These are phyloP conservation scores for Penicillium lagena DNA, from an alignment of 495 filamentous ascomycete species.

Conservation along the genomic window DNA sequence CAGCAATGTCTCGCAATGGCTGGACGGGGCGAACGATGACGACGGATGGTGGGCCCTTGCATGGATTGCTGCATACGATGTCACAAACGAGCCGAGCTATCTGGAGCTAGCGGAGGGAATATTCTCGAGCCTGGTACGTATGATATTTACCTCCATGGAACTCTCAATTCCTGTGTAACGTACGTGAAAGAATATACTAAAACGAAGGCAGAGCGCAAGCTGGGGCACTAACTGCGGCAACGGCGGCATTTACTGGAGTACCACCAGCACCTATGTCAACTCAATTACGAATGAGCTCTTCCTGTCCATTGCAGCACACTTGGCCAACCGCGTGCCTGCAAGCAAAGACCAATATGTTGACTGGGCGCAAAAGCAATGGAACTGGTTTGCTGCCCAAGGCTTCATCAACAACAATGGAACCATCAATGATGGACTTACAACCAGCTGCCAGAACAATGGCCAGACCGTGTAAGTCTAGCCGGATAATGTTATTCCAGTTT, in stretches of 20 bases:
- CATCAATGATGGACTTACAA: conserved; percentile 66
- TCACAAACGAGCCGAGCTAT: conserved; percentile 47
- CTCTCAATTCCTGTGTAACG: background rate
- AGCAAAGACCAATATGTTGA: conserved; percentile 47
- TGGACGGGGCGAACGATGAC: conserved; percentile 65
- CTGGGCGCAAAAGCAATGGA: conserved; percentile 54
- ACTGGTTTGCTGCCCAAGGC: conserved; percentile 60
- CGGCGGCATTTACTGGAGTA: conserved; percentile 66
- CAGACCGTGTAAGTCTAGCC: conserved; percentile 31
- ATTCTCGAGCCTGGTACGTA: conserved; percentile 51
- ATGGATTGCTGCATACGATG: conserved; percentile 59
- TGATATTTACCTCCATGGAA: background rate
- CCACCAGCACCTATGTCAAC: conserved; percentile 52
- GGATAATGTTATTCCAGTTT: background rate
- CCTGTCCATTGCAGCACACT: conserved; percentile 59
- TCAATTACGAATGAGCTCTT: conserved; percentile 76
- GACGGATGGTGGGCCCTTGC: conserved; percentile 70
- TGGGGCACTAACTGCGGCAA: conserved; percentile 38
- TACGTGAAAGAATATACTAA: background rate
- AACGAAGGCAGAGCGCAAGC: conserved; percentile 24
- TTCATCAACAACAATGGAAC: conserved; percentile 60
- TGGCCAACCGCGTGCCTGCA: conserved; percentile 57
- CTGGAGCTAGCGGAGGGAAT: conserved; percentile 52
- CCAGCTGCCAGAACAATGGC: conserved; percentile 59
- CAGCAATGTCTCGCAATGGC: conserved; percentile 20